phyloP scores from a whole-genome alignment of 441 rosid genomes.

The Gossypium davidsonii region DNA sequence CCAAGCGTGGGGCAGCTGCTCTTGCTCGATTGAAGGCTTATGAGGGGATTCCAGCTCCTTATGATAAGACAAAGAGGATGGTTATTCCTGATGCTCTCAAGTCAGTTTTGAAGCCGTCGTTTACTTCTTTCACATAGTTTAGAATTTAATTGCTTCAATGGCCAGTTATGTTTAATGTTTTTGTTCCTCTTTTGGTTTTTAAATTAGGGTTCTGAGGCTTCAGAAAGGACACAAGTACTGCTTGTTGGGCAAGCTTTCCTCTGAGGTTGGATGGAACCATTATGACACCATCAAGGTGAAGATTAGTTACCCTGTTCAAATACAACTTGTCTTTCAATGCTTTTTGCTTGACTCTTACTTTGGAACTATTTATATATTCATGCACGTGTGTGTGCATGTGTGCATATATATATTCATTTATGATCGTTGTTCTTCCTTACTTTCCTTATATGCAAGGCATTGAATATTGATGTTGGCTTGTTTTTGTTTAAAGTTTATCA shows the following conservation, averaged over 20 bases:
- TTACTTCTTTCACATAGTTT: not conserved
- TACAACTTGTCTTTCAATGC: not conserved
- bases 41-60: constrained; percentile 56
- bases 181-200: not conserved
- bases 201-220: constrained; percentile 79
- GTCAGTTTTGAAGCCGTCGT: constrained; percentile 21
- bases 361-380: not conserved
- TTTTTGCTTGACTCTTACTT: not conserved
- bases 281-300: constrained; percentile 73
- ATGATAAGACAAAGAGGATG: constrained; percentile 59
- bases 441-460: not conserved
- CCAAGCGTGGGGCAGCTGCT: constrained; percentile 58
- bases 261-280: constrained; percentile 92
- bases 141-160: not conserved
- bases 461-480: too few relatives aligned
- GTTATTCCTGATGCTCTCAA: constrained; percentile 67
- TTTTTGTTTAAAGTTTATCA: too few relatives aligned
- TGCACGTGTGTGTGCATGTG: not conserved
- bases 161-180: not conserved
- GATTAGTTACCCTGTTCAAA: not conserved
- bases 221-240: constrained; percentile 74
- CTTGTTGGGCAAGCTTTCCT: constrained; percentile 59
- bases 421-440: not conserved
- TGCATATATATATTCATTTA: not conserved
- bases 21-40: constrained; percentile 54